Evolutionary conservation across 169 alveolate species (phyloP), one percentile per base, ranked within the genome.

Genomic region (Eimeria nieschulzi): DNA sequence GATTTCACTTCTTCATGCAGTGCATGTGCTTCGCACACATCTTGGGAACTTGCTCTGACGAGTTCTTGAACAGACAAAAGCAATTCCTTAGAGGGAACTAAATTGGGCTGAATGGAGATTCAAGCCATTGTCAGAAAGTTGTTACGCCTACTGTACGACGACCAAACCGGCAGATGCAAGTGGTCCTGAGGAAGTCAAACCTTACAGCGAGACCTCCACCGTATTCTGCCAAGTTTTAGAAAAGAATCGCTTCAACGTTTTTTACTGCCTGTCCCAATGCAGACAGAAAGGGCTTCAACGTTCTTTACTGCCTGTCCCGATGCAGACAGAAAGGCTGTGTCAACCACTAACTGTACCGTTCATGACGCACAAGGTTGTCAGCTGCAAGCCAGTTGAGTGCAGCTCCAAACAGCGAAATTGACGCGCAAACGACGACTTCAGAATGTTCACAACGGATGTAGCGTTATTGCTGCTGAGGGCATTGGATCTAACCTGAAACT

Each of bases 131-230:
- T 33, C 46, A 33, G 46, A 33, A 33, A 33, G 0, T 33, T 3
- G 3, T 0, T 33, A 33, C 46, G 46, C 46, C 3, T 33, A 3
- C 46, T 33, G 46, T 0, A 33, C 46, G 46, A 33, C 46, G 46
- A 3, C 46, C 0, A 33, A 33, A 33, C 46, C 46, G 46, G 46
- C 46, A 33, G 46, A 33, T 33, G 46, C 6, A 33, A 33, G 46
- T 33, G 46, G 46, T 33, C 46, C 0, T 1, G 0, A 3, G 46
- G 46, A 33, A 33, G 46, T 3, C 10, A 8, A 1, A 33, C 12
- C 90, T 33, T 68, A 82, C 90, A 25, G 90, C 90, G 64, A 63
- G 12, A 51, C 63, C 90, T 25, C 59, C 90, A 26, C 90, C 90
- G 15, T 59, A 82, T 26, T 61, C 63, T 64, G 90, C 90, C 51